phyloP scores from a whole-genome alignment of 345 rosid species.

The Corchorus capsularis region DNA sequence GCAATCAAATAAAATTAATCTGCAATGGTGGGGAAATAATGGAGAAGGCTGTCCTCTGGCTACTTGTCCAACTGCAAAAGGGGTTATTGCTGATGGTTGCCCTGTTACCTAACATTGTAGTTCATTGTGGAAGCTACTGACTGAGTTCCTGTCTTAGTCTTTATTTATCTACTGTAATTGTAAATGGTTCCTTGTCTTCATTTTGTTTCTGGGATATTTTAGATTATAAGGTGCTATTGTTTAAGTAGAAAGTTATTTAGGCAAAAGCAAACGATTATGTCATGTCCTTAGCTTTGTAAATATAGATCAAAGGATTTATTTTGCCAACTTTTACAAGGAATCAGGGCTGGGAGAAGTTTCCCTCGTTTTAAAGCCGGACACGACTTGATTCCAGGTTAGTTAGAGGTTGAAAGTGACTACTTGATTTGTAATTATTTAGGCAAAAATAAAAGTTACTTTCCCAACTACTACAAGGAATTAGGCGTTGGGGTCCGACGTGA shows the following conservation, averaged over 20 bases:
- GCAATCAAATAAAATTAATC: slow-evolving; percentile 36
- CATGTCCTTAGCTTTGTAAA: neutral
- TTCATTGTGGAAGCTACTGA: neutral
- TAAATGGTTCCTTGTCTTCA: neutral
- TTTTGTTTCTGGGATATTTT: neutral
- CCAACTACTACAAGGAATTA: too few species aligned
- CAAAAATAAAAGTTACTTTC: too few species aligned
- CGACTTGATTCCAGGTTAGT: too few species aligned
- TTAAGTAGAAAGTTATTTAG: neutral
- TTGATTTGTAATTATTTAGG: too few species aligned
- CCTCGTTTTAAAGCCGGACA: too few species aligned
- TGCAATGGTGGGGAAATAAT: slow-evolving; percentile 78
- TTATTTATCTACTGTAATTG: neutral
- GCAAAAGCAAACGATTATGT: neutral
- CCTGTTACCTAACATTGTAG: slow-evolving; percentile 38
- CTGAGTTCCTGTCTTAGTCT: too few species aligned
- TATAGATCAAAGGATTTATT: too few species aligned
- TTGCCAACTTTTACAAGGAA: too few species aligned
- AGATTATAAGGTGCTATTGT: neutral
- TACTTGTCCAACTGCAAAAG: slow-evolving; percentile 72
- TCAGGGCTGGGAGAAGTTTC: too few species aligned
- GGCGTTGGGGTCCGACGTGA: too few species aligned
- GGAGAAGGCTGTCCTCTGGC: slow-evolving; percentile 65
- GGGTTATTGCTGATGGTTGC: slow-evolving; percentile 51
- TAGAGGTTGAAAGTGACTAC: too few species aligned